Conservation (phyloP, 2,329 filamentous ascomycete genomes). For the Periconia digitata region DNA sequence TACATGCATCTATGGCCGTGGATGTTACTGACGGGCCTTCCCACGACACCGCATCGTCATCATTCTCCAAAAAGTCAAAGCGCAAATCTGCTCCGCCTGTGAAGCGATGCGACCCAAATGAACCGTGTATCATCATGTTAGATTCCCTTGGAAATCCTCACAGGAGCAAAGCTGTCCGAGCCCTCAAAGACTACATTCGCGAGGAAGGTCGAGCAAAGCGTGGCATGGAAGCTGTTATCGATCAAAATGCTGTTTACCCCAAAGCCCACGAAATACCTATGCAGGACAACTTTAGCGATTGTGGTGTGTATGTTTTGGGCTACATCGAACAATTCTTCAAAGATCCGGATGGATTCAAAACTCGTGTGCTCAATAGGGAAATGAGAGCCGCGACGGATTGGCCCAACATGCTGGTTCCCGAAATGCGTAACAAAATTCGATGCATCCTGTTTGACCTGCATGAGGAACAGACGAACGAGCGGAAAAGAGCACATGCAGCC, state of each 20-base stretch:
- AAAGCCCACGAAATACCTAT: constrained; percentile 65
- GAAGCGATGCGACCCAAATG: constrained; percentile 35
- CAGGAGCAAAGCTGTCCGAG: constrained; percentile 60
- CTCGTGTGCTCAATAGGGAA: constrained; percentile 65
- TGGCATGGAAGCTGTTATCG: constrained; percentile 49
- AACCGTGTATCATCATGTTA: constrained; percentile 76
- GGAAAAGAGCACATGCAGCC: constrained; percentile 39
- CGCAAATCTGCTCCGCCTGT: constrained; percentile 17
- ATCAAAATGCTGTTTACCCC: constrained; percentile 65
- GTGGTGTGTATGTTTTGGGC: constrained; percentile 81
- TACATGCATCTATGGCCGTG: background rate
- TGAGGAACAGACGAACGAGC: constrained; percentile 54
- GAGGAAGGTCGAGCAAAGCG: constrained; percentile 70
- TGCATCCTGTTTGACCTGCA: constrained; percentile 66
- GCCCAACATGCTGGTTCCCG: constrained; percentile 55
- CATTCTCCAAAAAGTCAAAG: constrained; percentile 21
- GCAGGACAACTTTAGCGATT: constrained; percentile 86
- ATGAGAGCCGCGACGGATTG: constrained; percentile 60
- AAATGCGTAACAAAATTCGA: constrained; percentile 67
- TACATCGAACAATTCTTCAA: constrained; percentile 83
- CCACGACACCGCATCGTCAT: constrained; percentile 9
- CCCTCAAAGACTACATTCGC: constrained; percentile 74
- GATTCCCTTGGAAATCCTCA: constrained; percentile 78
- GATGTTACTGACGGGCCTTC: constrained; percentile 12
- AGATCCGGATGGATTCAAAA: constrained; percentile 70